Base-by-base conservation (phyloP, 129 eudicot genomes). In the Ambrosia trifida region DNA sequence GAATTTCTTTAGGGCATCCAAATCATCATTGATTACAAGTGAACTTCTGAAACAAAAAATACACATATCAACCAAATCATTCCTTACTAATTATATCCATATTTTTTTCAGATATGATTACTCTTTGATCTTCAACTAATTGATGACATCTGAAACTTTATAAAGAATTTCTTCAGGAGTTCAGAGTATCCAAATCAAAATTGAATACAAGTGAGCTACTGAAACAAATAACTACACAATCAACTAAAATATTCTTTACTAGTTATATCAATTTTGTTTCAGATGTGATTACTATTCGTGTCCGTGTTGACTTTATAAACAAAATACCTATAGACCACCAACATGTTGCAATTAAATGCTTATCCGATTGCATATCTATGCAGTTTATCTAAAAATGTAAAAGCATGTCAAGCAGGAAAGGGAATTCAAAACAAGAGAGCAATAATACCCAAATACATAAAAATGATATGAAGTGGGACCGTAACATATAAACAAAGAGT, bases 331-430 rank as follows among this genome's bases (percentile, higher is more conserved):
- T 3, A 5, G 12, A 45, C 51, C 44, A 45, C 14, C 32, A 11
- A 44, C 17, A 35, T 3, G 40, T 35, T 35, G 40, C 69, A 72
- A 44, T 33, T 60, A 38, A 41, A 41, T 38, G 44, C 60, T 8
- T 72, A 72, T 10, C 35, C 33, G 17, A 46, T n/a, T 44, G 69
- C 69, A 60, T 60, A 45, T 31, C 69, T 72, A 61, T 30, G 47
- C 69, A 14, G 68, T 24, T 41, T 56, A n/a, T 57, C 68, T 58
- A 40, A n/a, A n/a, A n/a, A n/a, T n/a, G n/a, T n/a, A n/a, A n/a
- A n/a, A n/a, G n/a, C n/a, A 31, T 28, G 33, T 58, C 43, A 57
- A 43, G 24, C 17, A 5, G n/a, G 30, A 9, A 58, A 19, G 24
- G 57, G 36, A 57, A 7, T 28, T 1, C 30, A 68, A 60, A 57